A percentile compares a stretch with the other conserved stretches of the same genome.
Evolutionary conservation across 495 filamentous ascomycete genomes (phyloP).

Genomic region (Glarea lozoyensis): DNA sequence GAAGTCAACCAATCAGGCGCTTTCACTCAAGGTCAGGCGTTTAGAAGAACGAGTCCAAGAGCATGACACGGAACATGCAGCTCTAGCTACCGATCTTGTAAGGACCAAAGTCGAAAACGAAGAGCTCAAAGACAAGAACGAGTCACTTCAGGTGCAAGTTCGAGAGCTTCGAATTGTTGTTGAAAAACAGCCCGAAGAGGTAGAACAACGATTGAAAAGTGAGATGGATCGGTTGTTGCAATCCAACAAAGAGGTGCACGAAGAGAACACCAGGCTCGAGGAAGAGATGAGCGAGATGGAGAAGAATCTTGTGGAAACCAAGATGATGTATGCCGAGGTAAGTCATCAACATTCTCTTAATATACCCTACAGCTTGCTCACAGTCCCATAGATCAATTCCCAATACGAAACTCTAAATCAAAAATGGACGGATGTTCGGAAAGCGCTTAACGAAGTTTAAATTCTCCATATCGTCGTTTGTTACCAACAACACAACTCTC

Average conservation of each 20-base stretch:
- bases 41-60: constrained; percentile 85
- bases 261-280: constrained; percentile 81
- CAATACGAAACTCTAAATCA: constrained; percentile 68
- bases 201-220: constrained; percentile 69
- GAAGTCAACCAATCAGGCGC: constrained; percentile 50
- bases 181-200: constrained; percentile 79
- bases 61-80: constrained; percentile 87
- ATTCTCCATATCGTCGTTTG: not conserved
- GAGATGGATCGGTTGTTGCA: constrained; percentile 93
- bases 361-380: constrained; percentile 1
- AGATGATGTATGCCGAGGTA: constrained; percentile 95
- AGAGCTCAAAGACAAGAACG: constrained; percentile 77
- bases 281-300: constrained; percentile 93
- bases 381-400: constrained; percentile 48
- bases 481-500: not conserved
- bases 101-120: constrained; percentile 90
- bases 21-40: constrained; percentile 62
- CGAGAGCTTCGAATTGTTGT: constrained; percentile 74
- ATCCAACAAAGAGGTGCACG: constrained; percentile 87
- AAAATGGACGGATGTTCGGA: constrained; percentile 76
- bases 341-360: constrained; percentile 19
- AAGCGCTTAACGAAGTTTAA: constrained; percentile 40
- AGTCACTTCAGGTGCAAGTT: constrained; percentile 74
- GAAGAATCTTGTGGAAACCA: constrained; percentile 83
- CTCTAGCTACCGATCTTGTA: constrained; percentile 83